Evolutionary conservation across 2,329 filamentous ascomycete species (phyloP).

Genomic region (Beauveria scarabaeidicola): DNA sequence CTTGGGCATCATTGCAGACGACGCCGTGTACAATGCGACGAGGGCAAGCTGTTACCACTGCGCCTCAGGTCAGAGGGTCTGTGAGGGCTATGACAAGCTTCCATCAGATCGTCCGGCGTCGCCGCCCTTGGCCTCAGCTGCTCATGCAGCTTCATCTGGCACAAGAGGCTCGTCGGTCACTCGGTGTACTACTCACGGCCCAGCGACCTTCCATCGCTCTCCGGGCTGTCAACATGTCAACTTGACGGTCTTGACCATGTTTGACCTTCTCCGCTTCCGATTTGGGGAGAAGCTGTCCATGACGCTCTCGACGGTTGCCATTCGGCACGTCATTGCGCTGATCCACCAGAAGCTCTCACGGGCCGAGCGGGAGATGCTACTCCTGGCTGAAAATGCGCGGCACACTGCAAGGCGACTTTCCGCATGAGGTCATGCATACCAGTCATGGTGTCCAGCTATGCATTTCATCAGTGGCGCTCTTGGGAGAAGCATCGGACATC

Average conservation of each 20-base stretch:
- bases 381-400: conserved; percentile 1
- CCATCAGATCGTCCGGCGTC: neutral
- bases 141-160: neutral
- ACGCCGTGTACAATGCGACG: conserved; percentile 22
- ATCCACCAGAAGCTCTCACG: neutral
- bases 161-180: neutral
- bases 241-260: neutral
- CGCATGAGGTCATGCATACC: conserved; percentile 3
- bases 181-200: neutral
- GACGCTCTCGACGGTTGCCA: conserved; percentile 1
- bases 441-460: conserved; percentile 4
- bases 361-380: conserved; percentile 5
- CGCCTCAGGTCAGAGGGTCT: conserved; percentile 14
- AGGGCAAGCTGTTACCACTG: conserved; percentile 20
- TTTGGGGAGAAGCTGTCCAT: conserved; percentile 1
- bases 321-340: conserved; percentile 2
- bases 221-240: neutral
- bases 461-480: conserved; percentile 5
- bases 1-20: conserved; percentile 12
- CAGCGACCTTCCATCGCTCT: conserved; percentile 11
- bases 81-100: conserved; percentile 22
- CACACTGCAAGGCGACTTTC: neutral
- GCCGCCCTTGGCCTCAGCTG: neutral
- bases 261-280: conserved; percentile 6
- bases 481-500: neutral